Conservation (phyloP, 306 rosid species). For the Cercis canadensis region DNA sequence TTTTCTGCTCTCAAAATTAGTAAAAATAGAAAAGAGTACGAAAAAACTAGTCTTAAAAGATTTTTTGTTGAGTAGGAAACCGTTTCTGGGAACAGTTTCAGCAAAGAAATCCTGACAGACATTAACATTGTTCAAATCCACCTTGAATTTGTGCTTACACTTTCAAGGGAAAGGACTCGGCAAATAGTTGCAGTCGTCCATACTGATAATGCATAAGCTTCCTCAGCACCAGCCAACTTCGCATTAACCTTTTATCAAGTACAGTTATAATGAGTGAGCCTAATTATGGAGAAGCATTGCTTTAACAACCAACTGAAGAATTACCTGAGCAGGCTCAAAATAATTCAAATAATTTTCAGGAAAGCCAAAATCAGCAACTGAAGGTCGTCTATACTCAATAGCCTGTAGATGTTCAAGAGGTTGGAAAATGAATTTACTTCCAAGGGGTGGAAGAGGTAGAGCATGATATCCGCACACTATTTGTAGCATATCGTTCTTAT, state of each 20-base stretch:
- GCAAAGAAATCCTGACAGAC: slow-evolving; percentile 9
- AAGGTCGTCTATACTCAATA: slow-evolving; percentile 69
- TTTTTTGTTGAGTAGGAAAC: background rate
- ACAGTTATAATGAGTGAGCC: slow-evolving; percentile 30
- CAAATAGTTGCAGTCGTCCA: slow-evolving; percentile 92
- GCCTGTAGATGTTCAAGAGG: slow-evolving; percentile 95
- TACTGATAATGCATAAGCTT: slow-evolving; percentile 80
- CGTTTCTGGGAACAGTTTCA: slow-evolving; percentile 18
- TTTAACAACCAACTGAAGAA: slow-evolving; percentile 33
- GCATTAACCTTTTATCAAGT: slow-evolving; percentile 54
- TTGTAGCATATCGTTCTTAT: slow-evolving; percentile 80
- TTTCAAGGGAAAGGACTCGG: slow-evolving; percentile 87
- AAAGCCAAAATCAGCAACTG: slow-evolving; percentile 70
- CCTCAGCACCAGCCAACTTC: slow-evolving; percentile 87
- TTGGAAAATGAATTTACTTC: slow-evolving; percentile 71
- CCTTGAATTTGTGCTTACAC: slow-evolving; percentile 56
- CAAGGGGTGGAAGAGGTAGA: slow-evolving; percentile 70
- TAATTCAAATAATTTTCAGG: slow-evolving; percentile 47
- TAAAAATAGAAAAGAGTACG: background rate
- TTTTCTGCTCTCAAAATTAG: background rate
- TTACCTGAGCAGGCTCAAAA: slow-evolving; percentile 66
- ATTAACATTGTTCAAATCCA: slow-evolving; percentile 29
- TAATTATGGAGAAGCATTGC: slow-evolving; percentile 9
- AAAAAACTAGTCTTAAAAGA: slow-evolving; percentile 13
- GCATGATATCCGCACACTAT: slow-evolving; percentile 85